Percentiles rank a stretch among this genome's conserved stretches.
phyloP scores from a whole-genome alignment of 2,329 filamentous ascomycete genomes.

The Zymoseptoria brevis region DNA sequence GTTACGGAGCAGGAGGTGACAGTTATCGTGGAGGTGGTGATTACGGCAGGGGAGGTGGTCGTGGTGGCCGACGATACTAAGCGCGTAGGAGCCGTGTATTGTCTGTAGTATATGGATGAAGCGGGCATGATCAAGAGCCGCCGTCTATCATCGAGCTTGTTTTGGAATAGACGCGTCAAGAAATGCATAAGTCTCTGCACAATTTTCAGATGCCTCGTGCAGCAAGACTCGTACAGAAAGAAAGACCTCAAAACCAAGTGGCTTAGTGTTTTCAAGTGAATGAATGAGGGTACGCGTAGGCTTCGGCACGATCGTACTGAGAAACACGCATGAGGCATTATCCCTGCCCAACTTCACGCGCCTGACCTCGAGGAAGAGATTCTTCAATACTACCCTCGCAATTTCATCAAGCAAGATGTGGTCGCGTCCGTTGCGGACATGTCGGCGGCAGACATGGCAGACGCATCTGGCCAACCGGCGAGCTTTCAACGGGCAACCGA shows the following conservation, averaged over 20 bases:
- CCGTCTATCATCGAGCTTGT: background rate
- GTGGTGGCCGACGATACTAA: conserved; percentile 9
- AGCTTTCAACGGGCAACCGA: conserved; percentile 14
- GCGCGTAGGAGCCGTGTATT: background rate
- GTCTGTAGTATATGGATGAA: background rate
- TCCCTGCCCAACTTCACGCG: background rate
- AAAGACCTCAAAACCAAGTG: too few species aligned
- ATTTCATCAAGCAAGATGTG: conserved; percentile 4
- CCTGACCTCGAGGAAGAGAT: background rate
- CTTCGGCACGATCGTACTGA: background rate
- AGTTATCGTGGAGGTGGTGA: background rate
- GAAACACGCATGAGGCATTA: background rate
- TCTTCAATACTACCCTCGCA: background rate
- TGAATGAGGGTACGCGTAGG: background rate
- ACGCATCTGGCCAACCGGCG: background rate
- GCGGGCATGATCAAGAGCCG: background rate
- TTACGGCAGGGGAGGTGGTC: conserved; percentile 12
- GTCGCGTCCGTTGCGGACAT: conserved; percentile 6
- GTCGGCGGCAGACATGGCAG: conserved; percentile 1
- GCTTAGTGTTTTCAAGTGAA: background rate
- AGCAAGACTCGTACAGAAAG: too few species aligned
- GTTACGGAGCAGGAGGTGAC: conserved; percentile 2
- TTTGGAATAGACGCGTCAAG: background rate
- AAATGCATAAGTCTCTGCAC: background rate
- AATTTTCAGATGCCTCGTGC: too few species aligned